Conservation (phyloP, 495 filamentous ascomycete genomes). For the Halenospora varia region DNA sequence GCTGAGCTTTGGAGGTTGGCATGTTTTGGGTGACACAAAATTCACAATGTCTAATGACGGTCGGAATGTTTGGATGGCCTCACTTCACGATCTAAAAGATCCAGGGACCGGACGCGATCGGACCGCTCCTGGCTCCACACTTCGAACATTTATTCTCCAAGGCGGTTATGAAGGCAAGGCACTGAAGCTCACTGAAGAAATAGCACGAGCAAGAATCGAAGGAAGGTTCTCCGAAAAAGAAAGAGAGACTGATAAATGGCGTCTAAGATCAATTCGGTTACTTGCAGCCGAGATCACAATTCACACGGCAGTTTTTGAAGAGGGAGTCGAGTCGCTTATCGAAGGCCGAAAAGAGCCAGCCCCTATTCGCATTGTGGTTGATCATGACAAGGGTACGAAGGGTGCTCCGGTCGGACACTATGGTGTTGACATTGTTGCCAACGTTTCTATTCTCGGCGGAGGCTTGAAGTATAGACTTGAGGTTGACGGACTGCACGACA, state of each 20-base stretch:
- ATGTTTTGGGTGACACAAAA: constrained; percentile 63
- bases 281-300: constrained; percentile 58
- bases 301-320: constrained; percentile 74
- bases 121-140: constrained; percentile 43
- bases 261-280: constrained; percentile 61
- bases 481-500: constrained; percentile 57
- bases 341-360: constrained; percentile 56
- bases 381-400: constrained; percentile 54
- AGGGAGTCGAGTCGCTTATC: constrained; percentile 46
- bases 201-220: constrained; percentile 82
- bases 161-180: constrained; percentile 79
- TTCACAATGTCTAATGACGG: constrained; percentile 77
- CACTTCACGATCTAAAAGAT: constrained; percentile 52
- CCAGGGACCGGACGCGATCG: constrained; percentile 42
- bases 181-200: constrained; percentile 74
- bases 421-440: constrained; percentile 61
- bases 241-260: constrained; percentile 76
- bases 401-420: constrained; percentile 59
- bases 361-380: constrained; percentile 56
- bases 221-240: constrained; percentile 74
- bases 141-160: constrained; percentile 61
- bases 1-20: constrained; percentile 68
- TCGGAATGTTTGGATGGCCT: constrained; percentile 66
- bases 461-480: constrained; percentile 53
- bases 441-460: constrained; percentile 38